Base-by-base conservation (phyloP, 768 basidiomycete species). In the Lactarius quietus region DNA sequence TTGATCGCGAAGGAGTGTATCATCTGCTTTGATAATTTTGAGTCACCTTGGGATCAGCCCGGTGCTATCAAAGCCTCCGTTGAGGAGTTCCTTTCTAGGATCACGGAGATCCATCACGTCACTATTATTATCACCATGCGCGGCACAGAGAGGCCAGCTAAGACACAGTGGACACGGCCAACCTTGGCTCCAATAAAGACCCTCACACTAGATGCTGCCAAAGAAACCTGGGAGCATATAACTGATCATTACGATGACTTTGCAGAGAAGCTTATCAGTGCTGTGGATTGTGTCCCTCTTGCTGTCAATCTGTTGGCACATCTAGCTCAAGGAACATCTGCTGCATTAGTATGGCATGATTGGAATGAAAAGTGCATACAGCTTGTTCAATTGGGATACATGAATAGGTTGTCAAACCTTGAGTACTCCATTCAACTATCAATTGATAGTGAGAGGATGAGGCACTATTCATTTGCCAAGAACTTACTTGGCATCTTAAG, bases 1-100 rank as follows among this genome's bases (percentile, higher is more conserved):
- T 38, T 39, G 51, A 63, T 70, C 31, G 63, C 64, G 12, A 66
- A 69, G 3, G 74, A 72, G 6, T 61, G 72, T 6, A 38, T 79
- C 28, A 43, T 80, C 29, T 61, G 80, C 23, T 70, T 80, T 8
- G 78, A 80, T 63, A 80, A 79, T 61, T 78, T 80, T 59, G 79
- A 80, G 70, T 77, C 77, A 14, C 73, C 75, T 8, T 78, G 77
- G 78, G 71, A 76, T 57, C 64, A 66, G 39, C 61, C 60, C 12
- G 54, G 35, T 1, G 31, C 23, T 10, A 38, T 29, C 3, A 59
- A 31, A 33, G 10, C 18, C 31, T 45, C 63, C 12, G 52, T 64
- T 7, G 57, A 64, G 18, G 48, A 36, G 15, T 23, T 64, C 14
- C 28, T 59, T 3, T 38, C 56, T 3, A 29, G 26, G 3, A n/a